These are phyloP conservation scores for Phaffomyces antillensis DNA, from an alignment of 805 yeast genomes.

Conservation along the genomic window DNA sequence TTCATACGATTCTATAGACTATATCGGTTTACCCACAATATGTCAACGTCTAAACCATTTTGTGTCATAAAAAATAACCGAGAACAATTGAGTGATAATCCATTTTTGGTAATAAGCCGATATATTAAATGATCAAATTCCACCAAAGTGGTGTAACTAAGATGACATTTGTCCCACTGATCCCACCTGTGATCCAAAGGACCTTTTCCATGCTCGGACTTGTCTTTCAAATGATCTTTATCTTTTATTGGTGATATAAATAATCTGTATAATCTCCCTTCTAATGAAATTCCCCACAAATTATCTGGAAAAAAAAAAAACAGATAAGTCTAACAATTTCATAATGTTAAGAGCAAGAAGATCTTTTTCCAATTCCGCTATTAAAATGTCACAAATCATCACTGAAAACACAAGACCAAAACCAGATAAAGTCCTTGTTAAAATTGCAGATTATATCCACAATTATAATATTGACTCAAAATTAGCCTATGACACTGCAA, in stretches of 20 bases:
- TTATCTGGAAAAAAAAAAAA: background rate
- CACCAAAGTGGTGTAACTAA: no score
- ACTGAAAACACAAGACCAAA: constrained; percentile 45
- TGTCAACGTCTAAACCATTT: no score
- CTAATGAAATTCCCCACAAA: background rate
- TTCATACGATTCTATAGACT: no score
- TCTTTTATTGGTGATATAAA: background rate
- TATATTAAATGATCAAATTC: background rate
- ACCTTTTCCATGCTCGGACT: background rate
- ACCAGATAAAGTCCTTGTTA: constrained; percentile 41
- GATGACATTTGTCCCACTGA: no score
- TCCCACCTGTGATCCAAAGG: background rate
- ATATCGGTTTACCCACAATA: no score
- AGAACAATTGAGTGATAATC: background rate
- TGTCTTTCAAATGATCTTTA: background rate
- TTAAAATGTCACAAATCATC: constrained; percentile 20
- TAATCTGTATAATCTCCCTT: background rate
- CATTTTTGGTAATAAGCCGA: background rate
- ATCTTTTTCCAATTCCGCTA: background rate
- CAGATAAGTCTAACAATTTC: no score
- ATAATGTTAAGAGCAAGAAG: background rate
- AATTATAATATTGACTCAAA: constrained; percentile 35
- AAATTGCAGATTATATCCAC: constrained; percentile 47
- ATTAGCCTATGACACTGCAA: constrained; percentile 47
- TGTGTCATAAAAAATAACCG: background rate